A percentile compares a stretch with the other conserved stretches of the same genome.
Conservation (phyloP, 2,329 filamentous ascomycete genomes). For the Penicillium rolfsii region DNA sequence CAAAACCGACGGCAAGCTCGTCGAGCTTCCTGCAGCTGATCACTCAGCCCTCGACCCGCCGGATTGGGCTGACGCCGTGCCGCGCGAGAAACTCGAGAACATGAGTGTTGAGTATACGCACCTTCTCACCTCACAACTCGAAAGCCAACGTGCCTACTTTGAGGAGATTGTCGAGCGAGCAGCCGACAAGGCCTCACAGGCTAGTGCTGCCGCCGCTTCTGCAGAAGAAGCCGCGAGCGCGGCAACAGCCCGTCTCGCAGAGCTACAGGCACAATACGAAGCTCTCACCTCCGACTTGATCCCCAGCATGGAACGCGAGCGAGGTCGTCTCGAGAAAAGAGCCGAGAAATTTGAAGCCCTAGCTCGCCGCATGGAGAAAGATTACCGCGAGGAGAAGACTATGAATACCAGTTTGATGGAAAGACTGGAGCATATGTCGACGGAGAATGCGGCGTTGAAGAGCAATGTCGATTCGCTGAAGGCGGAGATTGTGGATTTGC, state of each 20-base stretch:
- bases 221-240: slow-evolving; percentile 67
- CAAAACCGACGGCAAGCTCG: slow-evolving; percentile 88
- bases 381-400: slow-evolving; percentile 83
- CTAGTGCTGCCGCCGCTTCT: slow-evolving; percentile 57
- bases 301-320: slow-evolving; percentile 71
- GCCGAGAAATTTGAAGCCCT: slow-evolving; percentile 74
- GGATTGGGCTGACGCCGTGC: slow-evolving; percentile 51
- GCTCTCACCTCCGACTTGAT: slow-evolving; percentile 61
- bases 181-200: slow-evolving; percentile 82
- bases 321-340: slow-evolving; percentile 68
- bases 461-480: slow-evolving; percentile 67
- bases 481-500: slow-evolving; percentile 69
- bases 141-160: slow-evolving; percentile 90
- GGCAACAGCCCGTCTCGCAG: slow-evolving; percentile 57
- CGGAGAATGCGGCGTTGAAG: slow-evolving; percentile 61
- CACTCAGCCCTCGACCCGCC: slow-evolving; percentile 48
- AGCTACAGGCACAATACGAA: slow-evolving; percentile 61
- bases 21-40: slow-evolving; percentile 75
- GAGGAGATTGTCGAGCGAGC: slow-evolving; percentile 89
- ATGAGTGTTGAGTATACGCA: slow-evolving; percentile 95
- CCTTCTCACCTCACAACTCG: slow-evolving; percentile 87
- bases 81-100: slow-evolving; percentile 67
- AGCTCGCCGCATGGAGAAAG: slow-evolving; percentile 73
- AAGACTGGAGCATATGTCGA: slow-evolving; percentile 69
- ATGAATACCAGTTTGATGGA: slow-evolving; percentile 80